Percentiles rank a stretch among this genome's conserved stretches.
phyloP scores from a whole-genome alignment of 257 asterid genomes.

The Lycium ferocissimum region DNA sequence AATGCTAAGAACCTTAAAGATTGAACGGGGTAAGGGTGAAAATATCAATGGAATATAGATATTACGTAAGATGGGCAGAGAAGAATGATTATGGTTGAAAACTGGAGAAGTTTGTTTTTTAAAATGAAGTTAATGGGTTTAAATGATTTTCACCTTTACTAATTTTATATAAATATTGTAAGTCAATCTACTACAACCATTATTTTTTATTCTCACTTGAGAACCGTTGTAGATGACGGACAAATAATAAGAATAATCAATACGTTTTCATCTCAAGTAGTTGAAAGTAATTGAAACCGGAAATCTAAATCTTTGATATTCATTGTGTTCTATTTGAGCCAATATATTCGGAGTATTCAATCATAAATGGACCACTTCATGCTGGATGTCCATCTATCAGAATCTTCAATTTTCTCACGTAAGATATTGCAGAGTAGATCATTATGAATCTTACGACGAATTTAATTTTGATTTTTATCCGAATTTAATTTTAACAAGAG shows the following conservation, averaged over 20 bases:
- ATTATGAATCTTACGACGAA: too few species aligned
- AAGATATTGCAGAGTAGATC: too few species aligned
- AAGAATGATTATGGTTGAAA: too few species aligned
- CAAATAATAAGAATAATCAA: neutral
- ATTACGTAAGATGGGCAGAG: too few species aligned
- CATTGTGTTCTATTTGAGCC: neutral
- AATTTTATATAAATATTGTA: neutral
- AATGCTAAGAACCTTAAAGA: too few species aligned
- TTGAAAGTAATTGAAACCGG: neutral
- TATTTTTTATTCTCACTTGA: neutral
- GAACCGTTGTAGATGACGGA: neutral
- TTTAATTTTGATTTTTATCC: too few species aligned
- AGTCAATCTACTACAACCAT: neutral
- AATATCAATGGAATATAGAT: too few species aligned
- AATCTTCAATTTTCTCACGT: too few species aligned
- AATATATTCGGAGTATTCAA: neutral
- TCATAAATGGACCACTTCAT: neutral
- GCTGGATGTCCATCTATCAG: too few species aligned
- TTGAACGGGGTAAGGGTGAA: too few species aligned
- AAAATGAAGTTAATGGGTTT: too few species aligned
- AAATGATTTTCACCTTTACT: neutral
- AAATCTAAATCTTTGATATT: neutral
- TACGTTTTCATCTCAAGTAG: neutral
- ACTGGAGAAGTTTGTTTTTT: too few species aligned
- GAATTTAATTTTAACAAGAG: neutral